Evolutionary conservation across 805 yeast genomes (phyloP).

Genomic region (Candida suzukii): DNA sequence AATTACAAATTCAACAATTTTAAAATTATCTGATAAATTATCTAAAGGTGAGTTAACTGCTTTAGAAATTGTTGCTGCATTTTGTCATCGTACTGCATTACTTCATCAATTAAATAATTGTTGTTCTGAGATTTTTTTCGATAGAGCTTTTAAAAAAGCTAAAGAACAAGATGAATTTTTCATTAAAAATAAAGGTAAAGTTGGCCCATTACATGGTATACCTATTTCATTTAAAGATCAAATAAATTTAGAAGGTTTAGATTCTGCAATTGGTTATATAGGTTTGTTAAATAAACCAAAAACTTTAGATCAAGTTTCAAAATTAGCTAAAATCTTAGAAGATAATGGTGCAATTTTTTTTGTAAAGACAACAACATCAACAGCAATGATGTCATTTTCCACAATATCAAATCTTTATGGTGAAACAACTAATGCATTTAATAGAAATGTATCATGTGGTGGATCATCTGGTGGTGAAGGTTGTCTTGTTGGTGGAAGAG

Average conservation of each 20-base stretch:
- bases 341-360: slow-evolving; percentile 35
- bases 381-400: slow-evolving; percentile 35
- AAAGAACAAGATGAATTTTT: slow-evolving; percentile 30
- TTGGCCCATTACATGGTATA: slow-evolving; percentile 39
- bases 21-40: slow-evolving; percentile 18
- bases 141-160: slow-evolving; percentile 33
- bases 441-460: slow-evolving; percentile 31
- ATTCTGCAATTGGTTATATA: slow-evolving; percentile 34
- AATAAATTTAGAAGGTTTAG: slow-evolving; percentile 29
- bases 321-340: slow-evolving; percentile 25
- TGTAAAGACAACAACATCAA: slow-evolving; percentile 37
- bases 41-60: slow-evolving; percentile 26
- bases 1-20: slow-evolving; percentile 16
- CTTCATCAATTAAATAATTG: slow-evolving; percentile 37
- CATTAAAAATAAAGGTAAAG: slow-evolving; percentile 23
- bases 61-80: slow-evolving; percentile 30
- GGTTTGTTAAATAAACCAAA: slow-evolving; percentile 23
- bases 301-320: slow-evolving; percentile 23
- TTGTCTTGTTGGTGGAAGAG: slow-evolving; percentile 23
- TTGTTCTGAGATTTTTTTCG: slow-evolving; percentile 33
- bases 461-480: slow-evolving; percentile 45
- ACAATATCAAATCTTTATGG: slow-evolving; percentile 30
- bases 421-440: slow-evolving; percentile 29
- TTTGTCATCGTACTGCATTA: slow-evolving; percentile 34
- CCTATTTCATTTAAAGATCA: slow-evolving; percentile 42